A percentile compares a stretch with the other conserved stretches of the same genome.
phyloP scores from a whole-genome alignment of 768 basidiomycete species.

The Boletus sp. region DNA sequence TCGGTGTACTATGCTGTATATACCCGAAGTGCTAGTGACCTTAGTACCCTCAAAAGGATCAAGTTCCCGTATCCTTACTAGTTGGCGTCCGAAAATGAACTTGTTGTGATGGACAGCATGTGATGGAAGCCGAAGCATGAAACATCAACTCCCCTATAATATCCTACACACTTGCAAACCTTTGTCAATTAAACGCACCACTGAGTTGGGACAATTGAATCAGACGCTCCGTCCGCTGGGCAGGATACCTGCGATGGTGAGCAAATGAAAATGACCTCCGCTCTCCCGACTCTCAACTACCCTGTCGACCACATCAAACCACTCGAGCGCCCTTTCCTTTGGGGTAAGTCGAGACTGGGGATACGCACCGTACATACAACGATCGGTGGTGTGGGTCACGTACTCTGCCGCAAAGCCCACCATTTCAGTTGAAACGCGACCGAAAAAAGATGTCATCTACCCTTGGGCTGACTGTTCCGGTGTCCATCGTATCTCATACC shows the following conservation, averaged over 20 bases:
- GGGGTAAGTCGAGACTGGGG: slow-evolving; percentile 43
- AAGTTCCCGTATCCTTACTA: too few relatives aligned
- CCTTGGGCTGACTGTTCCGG: slow-evolving; percentile 56
- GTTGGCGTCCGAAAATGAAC: too few relatives aligned
- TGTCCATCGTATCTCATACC: slow-evolving; percentile 68
- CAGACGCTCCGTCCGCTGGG: slow-evolving; percentile 16
- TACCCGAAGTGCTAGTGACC: too few relatives aligned
- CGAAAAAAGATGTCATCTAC: slow-evolving; percentile 32
- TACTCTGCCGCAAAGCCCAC: slow-evolving; percentile 41
- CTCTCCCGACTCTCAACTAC: slow-evolving; percentile 42
- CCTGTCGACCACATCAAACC: slow-evolving; percentile 50
- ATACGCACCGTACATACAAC: slow-evolving; percentile 59
- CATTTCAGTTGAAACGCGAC: not conserved
- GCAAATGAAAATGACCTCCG: slow-evolving; percentile 18
- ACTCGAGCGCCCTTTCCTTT: slow-evolving; percentile 51
- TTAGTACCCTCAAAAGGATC: too few relatives aligned
- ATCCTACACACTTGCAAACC: not conserved
- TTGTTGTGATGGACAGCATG: too few relatives aligned
- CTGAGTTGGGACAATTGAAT: not conserved
- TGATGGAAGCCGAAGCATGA: not conserved
- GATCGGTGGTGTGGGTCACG: slow-evolving; percentile 69
- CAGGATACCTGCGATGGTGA: slow-evolving; percentile 38
- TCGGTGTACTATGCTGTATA: too few relatives aligned
- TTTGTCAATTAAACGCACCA: not conserved
- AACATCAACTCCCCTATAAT: not conserved